Base-by-base conservation (phyloP, 257 asterid genomes). In the Nicotiana obtusifolia region DNA sequence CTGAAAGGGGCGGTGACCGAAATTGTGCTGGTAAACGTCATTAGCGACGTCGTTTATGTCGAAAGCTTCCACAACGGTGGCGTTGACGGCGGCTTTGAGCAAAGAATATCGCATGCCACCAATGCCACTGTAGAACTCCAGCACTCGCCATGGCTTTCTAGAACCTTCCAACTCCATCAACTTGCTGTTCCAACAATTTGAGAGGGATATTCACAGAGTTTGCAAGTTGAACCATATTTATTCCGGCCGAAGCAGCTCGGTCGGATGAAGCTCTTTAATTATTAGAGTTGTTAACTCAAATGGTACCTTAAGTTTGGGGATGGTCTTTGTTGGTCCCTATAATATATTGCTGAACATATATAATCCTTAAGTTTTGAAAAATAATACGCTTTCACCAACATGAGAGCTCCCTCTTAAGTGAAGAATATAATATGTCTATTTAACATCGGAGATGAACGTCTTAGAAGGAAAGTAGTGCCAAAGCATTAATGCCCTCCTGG, bases 91-190 rank as follows among this genome's bases (percentile, higher is more conserved):
- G 11, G 98, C 94, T 84, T 88, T 87, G 85, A 85, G 86, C 83
- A 95, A 82, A 19, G 99, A 94, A 87, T 94, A 92, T 53, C 93
- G 90, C 99, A 95, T 85, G 82, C 99, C 99, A n/a, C 99, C 98
- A 59, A 93, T 91, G 56, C 99, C 99, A 85, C 99, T 95, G 91
- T 92, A 95, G 87, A 95, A 93, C 88, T 95, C 99, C 66, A 95
- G 90, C 22, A 92, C 93, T 59, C 97, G 94, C 95, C 97, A 93
- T 86, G 89, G 95, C 82, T 84, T 80, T 85, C 83, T 83, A 81
- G 83, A 87, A 87, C 89, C 92, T 91, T 89, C 92, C 85, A 8
- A 52, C 83, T 47, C 83, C 84, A 79, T 81, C 77, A 54, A 11
- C 9, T 65, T 4, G 31, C 17, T 17, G 10, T 4, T 41, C 52